These are phyloP conservation scores for Tetracentron sinense DNA, from an alignment of 164 flowering plant species.

Conservation along the genomic window DNA sequence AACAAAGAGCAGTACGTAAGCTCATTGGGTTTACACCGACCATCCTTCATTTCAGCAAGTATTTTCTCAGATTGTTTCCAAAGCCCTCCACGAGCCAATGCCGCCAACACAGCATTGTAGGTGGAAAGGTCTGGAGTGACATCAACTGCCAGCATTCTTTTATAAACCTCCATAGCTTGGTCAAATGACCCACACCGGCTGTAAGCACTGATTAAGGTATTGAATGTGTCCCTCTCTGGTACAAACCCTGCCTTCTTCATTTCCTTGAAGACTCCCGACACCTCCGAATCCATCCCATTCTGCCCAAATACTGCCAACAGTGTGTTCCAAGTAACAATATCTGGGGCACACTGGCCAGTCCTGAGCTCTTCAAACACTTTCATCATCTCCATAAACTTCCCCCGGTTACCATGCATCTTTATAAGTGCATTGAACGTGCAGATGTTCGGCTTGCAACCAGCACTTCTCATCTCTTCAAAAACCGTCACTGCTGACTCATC, in stretches of 20 bases:
- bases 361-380: conserved; percentile 73
- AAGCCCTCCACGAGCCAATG: conserved; percentile 81
- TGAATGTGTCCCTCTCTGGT: conserved; percentile 89
- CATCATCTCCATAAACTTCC: conserved; percentile 86
- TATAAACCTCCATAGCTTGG: conserved; percentile 75
- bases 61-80: conserved; percentile 88
- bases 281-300: conserved; percentile 87
- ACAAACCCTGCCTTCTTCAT: conserved; percentile 92
- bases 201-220: conserved; percentile 84
- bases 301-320: conserved; percentile 86
- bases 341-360: conserved; percentile 51
- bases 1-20: conserved; percentile 69
- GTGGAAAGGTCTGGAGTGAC: conserved; percentile 82
- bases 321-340: conserved; percentile 94
- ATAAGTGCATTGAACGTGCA: conserved; percentile 90
- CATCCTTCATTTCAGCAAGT: conserved; percentile 71
- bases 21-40: conserved; percentile 75
- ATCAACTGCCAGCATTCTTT: conserved; percentile 64
- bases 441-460: conserved; percentile 77
- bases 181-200: conserved; percentile 74
- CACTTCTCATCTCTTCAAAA: conserved; percentile 73
- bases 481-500: conserved; percentile 70
- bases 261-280: conserved; percentile 79
- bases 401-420: conserved; percentile 86
- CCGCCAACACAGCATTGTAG: conserved; percentile 88